Base-by-base conservation (phyloP, 1,139 yeast genomes). In the Protomyces lactucae-debilis region DNA sequence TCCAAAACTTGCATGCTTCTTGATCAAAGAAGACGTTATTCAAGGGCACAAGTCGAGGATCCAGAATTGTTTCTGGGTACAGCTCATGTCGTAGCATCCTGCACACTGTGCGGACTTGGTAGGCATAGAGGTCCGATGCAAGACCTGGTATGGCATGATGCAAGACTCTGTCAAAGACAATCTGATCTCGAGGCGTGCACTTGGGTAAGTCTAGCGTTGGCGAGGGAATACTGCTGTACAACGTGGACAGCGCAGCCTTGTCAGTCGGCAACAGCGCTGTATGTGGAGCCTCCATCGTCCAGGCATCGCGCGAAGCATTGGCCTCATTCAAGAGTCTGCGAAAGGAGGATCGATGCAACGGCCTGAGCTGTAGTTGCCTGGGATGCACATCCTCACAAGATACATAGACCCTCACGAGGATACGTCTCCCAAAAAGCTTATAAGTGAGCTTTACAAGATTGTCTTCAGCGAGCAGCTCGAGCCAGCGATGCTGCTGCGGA, bases 1-100 rank as follows among this genome's bases (percentile, higher is more conserved):
- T 69, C 67, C 46, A 76, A 21, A 61, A 52, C 21, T 32, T 48
- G 16, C n/a, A 69, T 0, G 69, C 70, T 3, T 72, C 66, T 0
- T 78, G 67, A 69, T 83, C 80, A 67, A 78, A 76, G 70, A 77
- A 71, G 35, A 63, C 66, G n/a, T 65, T 67, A 8, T 52, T 35
- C 5, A 82, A 55, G 45, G 70, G 52, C 0, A 80, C 70, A 43
- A 82, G 72, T 66, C 81, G 78, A 0, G 89, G 87, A 56, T 81
- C 76, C 0, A 79, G 64, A 4, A 75, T 73, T 21, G 71, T 72
- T 12, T 69, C 69, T 0, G 79, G 75, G 0, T 69, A 55, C 0
- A 80, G 71, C 70, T 86, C 91, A 69, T 78, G 79, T 65, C 80
- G 81, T 37, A 80, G 72, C 90, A 86, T 86, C 68, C 80, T 82